Evolutionary conservation across 1,284 basidiomycete genomes (phyloP).

Genomic region (Sanguinoderma infundibulare): DNA sequence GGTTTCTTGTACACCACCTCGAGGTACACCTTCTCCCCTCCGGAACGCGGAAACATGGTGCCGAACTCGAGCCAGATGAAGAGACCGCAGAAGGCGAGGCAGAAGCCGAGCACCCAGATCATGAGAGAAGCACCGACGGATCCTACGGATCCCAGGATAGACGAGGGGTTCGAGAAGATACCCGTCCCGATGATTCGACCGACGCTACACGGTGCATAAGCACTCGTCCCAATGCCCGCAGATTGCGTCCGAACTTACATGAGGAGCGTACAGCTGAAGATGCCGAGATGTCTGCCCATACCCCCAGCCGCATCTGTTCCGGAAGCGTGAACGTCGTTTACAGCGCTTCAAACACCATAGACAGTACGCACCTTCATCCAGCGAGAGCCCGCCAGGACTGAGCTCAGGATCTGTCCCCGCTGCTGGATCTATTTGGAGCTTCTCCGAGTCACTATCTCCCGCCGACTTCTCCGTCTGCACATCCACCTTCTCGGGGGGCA

Average conservation of each 20-base stretch:
- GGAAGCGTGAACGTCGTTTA: not conserved
- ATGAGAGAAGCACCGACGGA: slow-evolving; percentile 65
- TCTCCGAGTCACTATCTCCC: slow-evolving; percentile 15
- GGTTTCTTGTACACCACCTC: slow-evolving; percentile 72
- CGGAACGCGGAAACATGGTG: slow-evolving; percentile 54
- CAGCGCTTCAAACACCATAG: not conserved
- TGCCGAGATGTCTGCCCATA: slow-evolving; percentile 36
- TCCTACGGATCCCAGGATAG: slow-evolving; percentile 65
- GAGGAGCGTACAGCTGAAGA: slow-evolving; percentile 36
- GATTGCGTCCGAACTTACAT: slow-evolving; percentile 24
- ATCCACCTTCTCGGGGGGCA: slow-evolving; percentile 9
- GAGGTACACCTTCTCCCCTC: slow-evolving; percentile 82
- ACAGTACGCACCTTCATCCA: slow-evolving; percentile 20
- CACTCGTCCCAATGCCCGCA: not conserved
- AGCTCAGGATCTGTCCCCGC: slow-evolving; percentile 13
- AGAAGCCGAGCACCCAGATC: slow-evolving; percentile 74
- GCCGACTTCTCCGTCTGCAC: slow-evolving; percentile 11
- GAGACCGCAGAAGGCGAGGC: slow-evolving; percentile 66
- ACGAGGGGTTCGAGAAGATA: slow-evolving; percentile 66
- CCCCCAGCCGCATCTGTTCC: slow-evolving; percentile 33
- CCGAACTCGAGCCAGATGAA: slow-evolving; percentile 77
- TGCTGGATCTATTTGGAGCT: slow-evolving; percentile 12
- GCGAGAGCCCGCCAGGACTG: slow-evolving; percentile 21
- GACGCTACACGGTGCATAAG: slow-evolving; percentile 38
- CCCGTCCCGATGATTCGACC: slow-evolving; percentile 64